Evolutionary conservation across 73 alveolate genomes (phyloP), one percentile per base, ranked within the genome.

Genomic region (Symbiodinium pilosum): DNA sequence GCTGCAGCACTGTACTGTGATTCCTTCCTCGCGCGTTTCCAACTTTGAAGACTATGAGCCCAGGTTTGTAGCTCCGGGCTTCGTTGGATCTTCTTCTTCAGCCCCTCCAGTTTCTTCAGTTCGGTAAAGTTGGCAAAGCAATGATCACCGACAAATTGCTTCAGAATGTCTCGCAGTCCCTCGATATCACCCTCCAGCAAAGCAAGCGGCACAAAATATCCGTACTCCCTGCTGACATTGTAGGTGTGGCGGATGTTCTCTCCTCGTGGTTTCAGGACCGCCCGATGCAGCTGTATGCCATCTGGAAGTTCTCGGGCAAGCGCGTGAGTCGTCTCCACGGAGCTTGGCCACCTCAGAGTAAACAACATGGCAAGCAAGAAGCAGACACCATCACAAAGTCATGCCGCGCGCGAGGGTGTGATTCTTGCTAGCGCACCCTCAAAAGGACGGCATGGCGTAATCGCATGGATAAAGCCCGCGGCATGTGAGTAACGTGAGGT

Each of bases 61-160:
- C 86, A 89, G 9, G 51, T 14, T 47, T 89, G 95, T 42, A 89
- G 95, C 44, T 40, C 51, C 28, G 16, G 38, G 26, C 83, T 42
- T 40, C 87, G 42, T 26, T 42, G 95, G 41, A 89, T 89, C 36
- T 68, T 89, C 47, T 89, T 89, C 73, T 89, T 89, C 47, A 89
- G 73, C 40, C 95, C 95, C 28, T 89, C 95, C 21, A 89, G 69
- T 36, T 89, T 89, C 87, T 89, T 89, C 51, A 89, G 34, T 21
- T 68, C 87, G 26, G 95, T 89, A 32, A 89, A 89, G 42, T 89
- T 89, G 26, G 75, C 86, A 64, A 89, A 89, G 87, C 95, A 89
- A 28, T 64, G 95, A 14, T 26, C 47, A 7, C 95, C 95, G 12
- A 36, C 28, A 42, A 89, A 89, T 24, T 44, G 6, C 44, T 89